Conservation (phyloP, 306 rosid genomes). For the Prunus salicina region DNA sequence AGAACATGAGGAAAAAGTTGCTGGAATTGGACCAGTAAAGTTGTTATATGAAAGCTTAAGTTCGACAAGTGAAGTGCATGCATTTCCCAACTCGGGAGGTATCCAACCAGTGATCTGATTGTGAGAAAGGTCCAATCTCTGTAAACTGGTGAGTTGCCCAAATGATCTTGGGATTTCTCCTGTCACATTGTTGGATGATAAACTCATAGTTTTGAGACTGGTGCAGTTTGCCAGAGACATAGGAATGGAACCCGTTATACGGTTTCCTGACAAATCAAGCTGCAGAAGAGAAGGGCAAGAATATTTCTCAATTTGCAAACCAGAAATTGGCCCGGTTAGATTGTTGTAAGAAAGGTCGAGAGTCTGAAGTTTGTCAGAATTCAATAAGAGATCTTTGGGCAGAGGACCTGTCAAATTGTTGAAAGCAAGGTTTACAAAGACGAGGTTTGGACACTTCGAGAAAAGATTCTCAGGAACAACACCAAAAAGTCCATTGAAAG, state of each 20-base stretch:
- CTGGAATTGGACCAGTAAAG: constrained; percentile 71
- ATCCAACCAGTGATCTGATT: constrained; percentile 88
- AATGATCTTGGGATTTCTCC: constrained; percentile 74
- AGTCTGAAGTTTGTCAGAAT: constrained; percentile 53
- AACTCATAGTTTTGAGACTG: constrained; percentile 50
- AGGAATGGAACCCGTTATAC: constrained; percentile 61
- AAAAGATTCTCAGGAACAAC: constrained; percentile 59
- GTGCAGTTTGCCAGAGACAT: constrained; percentile 71
- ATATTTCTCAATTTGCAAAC: constrained; percentile 39
- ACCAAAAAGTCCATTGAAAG: constrained; percentile 60
- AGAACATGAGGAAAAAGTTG: constrained; percentile 62
- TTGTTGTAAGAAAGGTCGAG: constrained; percentile 85
- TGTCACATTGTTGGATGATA: constrained; percentile 49
- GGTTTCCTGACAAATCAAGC: constrained; percentile 69
- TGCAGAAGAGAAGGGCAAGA: constrained; percentile 62
- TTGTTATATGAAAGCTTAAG: constrained; percentile 71
- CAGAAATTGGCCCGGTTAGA: constrained; percentile 69
- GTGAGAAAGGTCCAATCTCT: constrained; percentile 70
- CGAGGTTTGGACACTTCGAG: constrained; percentile 73
- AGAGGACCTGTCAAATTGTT: constrained; percentile 75
- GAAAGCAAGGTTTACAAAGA: constrained; percentile 55
- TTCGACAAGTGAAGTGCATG: constrained; percentile 68
- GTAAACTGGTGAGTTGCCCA: constrained; percentile 59
- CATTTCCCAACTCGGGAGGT: constrained; percentile 69
- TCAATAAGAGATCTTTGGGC: constrained; percentile 54